A percentile compares a stretch with the other conserved stretches of the same genome.
These are phyloP conservation scores for Hemerocallis citrina DNA, from an alignment of 106 monocot genomes.

Conservation along the genomic window DNA sequence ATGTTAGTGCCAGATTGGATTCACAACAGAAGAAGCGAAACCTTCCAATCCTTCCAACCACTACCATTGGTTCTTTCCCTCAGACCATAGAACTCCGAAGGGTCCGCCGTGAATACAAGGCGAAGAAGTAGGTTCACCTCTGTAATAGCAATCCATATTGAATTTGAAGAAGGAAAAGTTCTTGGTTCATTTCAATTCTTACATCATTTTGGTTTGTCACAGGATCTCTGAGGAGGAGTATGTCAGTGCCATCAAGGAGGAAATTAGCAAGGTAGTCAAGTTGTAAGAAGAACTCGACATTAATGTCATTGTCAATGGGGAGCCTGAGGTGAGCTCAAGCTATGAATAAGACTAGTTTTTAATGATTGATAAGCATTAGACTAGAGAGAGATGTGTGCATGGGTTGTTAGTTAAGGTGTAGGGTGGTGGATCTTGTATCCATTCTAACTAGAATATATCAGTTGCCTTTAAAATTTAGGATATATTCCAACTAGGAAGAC, in stretches of 20 bases:
- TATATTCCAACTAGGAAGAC: too few species aligned
- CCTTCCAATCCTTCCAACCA: constrained; percentile 14
- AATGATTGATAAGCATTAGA: too few species aligned
- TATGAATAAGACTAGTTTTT: too few species aligned
- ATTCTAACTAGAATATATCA: too few species aligned
- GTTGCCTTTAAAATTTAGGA: too few species aligned
- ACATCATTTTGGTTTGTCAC: neutral
- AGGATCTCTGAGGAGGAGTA: constrained; percentile 14
- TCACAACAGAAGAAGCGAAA: constrained; percentile 12
- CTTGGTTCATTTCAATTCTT: neutral
- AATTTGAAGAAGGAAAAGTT: neutral
- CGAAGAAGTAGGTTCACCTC: constrained; percentile 3
- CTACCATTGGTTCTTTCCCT: constrained; percentile 16
- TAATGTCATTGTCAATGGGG: constrained; percentile 12
- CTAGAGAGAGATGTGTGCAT: too few species aligned
- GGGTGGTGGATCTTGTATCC: too few species aligned
- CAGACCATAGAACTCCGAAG: constrained; percentile 11
- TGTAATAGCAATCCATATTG: neutral
- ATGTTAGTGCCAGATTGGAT: constrained; percentile 11
- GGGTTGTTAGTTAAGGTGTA: too few species aligned
- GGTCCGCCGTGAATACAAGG: constrained; percentile 14
- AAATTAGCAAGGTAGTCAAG: constrained; percentile 13
- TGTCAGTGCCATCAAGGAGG: constrained; percentile 8
- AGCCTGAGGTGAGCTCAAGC: constrained; percentile 11
- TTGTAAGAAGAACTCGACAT: constrained; percentile 14